phyloP scores from a whole-genome alignment of 495 filamentous ascomycete species.

The Tuber melanosporum region DNA sequence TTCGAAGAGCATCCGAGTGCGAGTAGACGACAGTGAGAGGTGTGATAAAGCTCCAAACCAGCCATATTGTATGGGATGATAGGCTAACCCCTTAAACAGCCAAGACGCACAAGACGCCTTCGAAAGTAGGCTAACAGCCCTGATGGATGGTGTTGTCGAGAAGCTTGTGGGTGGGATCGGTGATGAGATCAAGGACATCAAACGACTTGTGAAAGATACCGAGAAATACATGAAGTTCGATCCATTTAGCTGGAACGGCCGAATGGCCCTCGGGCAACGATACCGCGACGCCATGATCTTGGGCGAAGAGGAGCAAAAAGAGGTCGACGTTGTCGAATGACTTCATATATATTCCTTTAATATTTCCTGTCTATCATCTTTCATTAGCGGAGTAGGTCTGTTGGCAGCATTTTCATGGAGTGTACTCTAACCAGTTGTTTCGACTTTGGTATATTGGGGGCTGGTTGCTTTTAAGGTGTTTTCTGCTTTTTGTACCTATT shows the following conservation, averaged over 20 bases:
- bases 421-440: slow-evolving; percentile 37
- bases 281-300: slow-evolving; percentile 36
- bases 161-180: slow-evolving; percentile 42
- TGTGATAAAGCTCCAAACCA: slow-evolving; percentile 1
- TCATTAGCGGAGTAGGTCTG: slow-evolving; percentile 23
- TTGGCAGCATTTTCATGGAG: slow-evolving; percentile 32
- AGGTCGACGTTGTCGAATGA: slow-evolving; percentile 29
- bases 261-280: slow-evolving; percentile 35
- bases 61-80: background rate
- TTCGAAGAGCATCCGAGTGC: slow-evolving; percentile 38
- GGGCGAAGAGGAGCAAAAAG: slow-evolving; percentile 37
- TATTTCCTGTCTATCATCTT: slow-evolving; percentile 24
- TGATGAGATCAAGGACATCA: slow-evolving; percentile 42
- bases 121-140: slow-evolving; percentile 40
- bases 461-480: slow-evolving; percentile 29
- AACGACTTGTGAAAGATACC: slow-evolving; percentile 40
- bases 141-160: slow-evolving; percentile 41
- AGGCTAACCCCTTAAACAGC: slow-evolving; percentile 5
- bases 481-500: slow-evolving; percentile 22
- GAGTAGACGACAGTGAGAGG: slow-evolving; percentile 41
- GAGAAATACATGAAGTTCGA: slow-evolving; percentile 39
- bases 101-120: slow-evolving; percentile 40
- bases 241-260: slow-evolving; percentile 37
- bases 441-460: slow-evolving; percentile 25
- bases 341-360: slow-evolving; percentile 26